Base-by-base conservation (phyloP, 305 asterid genomes). In the Plantago coronopus region DNA sequence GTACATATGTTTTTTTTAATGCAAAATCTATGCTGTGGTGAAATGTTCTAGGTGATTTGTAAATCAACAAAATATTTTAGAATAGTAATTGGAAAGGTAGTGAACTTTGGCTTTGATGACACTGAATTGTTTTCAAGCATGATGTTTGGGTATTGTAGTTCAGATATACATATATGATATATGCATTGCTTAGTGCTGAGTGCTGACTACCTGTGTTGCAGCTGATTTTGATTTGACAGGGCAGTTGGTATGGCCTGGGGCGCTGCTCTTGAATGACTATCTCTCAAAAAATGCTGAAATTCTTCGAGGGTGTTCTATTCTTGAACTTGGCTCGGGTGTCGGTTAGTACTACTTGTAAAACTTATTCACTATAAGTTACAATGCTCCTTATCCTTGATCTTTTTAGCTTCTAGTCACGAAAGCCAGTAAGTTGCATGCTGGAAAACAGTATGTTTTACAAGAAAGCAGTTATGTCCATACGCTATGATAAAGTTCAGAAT, bases 201-300 rank as follows among this genome's bases (percentile, higher is more conserved):
- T 60, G 31, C 84, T 82, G 57, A 80, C 81, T 57, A 43, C 64
- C 53, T 65, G 43, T 59, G 20, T 65, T 74, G 70, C 96, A 91
- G 95, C 99, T 68, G 96, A 93, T 81, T 93, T 83, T 75, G 99
- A 93, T 78, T 72, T 93, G 75, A 93, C 99, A 6, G 97, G 96
- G 54, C 99, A 93, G 83, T 67, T 93, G 72, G 99, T 89, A 17
- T 93, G 99, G 99, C 96, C 97, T 47, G 97, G 99, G 57, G 97
- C 99, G 9, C 86, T 72, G 61, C 84, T 89, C 53, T 53, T 89
- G 81, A 93, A 93, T 67, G 77, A 82, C 64, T 93, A 85, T 74
- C 89, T 93, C 59, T 81, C 89, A 1, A 76, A 76, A 69, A 89
- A 85, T 67, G 76, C 81, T 23, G 91, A 79, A 29, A 70, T 78